Conservation (phyloP, 345 rosid species). For the Sonneratia alba region DNA sequence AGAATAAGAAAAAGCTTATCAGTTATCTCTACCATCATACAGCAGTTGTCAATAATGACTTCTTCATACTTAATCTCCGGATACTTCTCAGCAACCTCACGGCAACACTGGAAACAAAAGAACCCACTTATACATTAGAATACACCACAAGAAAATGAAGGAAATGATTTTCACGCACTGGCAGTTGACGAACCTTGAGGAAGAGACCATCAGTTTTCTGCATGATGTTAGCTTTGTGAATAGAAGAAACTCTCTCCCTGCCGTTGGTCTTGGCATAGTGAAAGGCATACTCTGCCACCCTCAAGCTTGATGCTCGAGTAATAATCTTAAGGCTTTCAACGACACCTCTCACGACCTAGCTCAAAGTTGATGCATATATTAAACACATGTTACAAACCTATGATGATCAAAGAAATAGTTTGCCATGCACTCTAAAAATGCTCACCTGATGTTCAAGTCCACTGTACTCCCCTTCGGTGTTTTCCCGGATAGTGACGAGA, state of each 20-base stretch:
- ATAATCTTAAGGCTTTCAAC: slow-evolving; percentile 98
- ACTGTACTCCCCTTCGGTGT: slow-evolving; percentile 99
- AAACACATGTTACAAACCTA: background rate
- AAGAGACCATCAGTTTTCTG: slow-evolving; percentile 99
- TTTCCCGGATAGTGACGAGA: slow-evolving; percentile 93
- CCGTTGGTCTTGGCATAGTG: slow-evolving; percentile 94
- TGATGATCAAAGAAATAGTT: background rate
- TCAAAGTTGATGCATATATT: slow-evolving; percentile 1
- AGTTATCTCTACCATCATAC: slow-evolving; percentile 75
- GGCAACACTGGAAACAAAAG: slow-evolving; percentile 68
- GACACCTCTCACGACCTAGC: slow-evolving; percentile 97
- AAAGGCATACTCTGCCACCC: slow-evolving; percentile 99
- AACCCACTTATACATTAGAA: background rate
- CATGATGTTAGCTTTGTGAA: slow-evolving; percentile 98
- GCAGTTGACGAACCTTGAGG: slow-evolving; percentile 52
- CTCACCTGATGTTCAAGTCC: slow-evolving; percentile 98
- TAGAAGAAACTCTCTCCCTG: slow-evolving; percentile 91
- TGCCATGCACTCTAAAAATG: background rate
- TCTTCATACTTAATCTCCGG: slow-evolving; percentile 93
- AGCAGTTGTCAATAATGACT: slow-evolving; percentile 98
- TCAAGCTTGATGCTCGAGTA: slow-evolving; percentile 93
- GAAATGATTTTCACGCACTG: background rate
- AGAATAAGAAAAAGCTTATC: background rate
- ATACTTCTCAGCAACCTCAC: slow-evolving; percentile 97
- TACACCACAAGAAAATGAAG: background rate